Percentiles rank a stretch among this genome's conserved stretches.
These are phyloP conservation scores for Terfezia claveryi DNA, from an alignment of 495 filamentous ascomycete genomes.

Conservation along the genomic window DNA sequence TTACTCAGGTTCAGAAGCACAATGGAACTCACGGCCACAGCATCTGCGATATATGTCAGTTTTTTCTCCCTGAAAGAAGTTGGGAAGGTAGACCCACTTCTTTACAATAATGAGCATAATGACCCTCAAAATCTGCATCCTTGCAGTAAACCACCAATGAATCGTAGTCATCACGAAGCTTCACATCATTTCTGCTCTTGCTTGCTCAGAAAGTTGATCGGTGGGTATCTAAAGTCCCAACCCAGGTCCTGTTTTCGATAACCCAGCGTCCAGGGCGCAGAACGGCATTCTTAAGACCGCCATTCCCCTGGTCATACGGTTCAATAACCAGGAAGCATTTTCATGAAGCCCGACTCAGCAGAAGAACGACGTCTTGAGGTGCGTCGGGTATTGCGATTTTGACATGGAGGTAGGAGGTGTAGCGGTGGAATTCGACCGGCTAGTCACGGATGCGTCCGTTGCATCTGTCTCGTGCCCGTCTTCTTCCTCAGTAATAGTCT, in stretches of 20 bases:
- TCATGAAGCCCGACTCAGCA: conserved; percentile 36
- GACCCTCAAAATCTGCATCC: conserved; percentile 75
- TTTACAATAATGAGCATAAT: conserved; percentile 86
- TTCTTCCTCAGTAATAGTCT: conserved; percentile 22
- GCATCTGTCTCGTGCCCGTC: conserved; percentile 5
- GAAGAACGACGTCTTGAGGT: conserved; percentile 7
- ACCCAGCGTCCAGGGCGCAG: conserved; percentile 42
- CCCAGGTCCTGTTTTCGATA: conserved; percentile 53
- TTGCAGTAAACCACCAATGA: conserved; percentile 62
- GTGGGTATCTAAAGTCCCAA: conserved; percentile 79
- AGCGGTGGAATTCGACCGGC: not conserved
- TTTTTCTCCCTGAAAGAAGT: not conserved
- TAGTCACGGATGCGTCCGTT: conserved; percentile 29
- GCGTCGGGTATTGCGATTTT: conserved; percentile 15
- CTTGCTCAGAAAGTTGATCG: conserved; percentile 46
- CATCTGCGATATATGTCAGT: conserved; percentile 28
- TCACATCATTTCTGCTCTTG: conserved; percentile 53
- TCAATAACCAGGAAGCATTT: conserved; percentile 60
- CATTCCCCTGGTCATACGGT: conserved; percentile 71
- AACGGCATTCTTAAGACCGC: conserved; percentile 71
- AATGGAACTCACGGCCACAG: conserved; percentile 36
- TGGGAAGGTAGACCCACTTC: conserved; percentile 13
- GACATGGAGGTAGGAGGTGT: conserved; percentile 6
- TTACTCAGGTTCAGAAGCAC: conserved; percentile 20
- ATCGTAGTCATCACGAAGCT: conserved; percentile 53